Evolutionary conservation across 129 eudicot genomes (phyloP).

Genomic region (Mikania micrantha): DNA sequence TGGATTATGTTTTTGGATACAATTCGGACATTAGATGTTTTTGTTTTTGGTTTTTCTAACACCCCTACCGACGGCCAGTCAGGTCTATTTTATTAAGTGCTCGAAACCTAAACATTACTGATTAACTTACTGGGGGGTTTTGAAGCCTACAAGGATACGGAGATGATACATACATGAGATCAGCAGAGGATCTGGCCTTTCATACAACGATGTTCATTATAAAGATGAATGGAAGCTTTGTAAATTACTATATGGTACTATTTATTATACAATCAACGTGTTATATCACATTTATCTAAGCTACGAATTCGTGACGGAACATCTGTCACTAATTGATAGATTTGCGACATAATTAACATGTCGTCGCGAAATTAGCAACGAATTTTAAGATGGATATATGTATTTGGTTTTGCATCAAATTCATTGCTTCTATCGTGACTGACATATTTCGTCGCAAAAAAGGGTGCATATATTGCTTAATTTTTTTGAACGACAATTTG

Average conservation of each 20-base stretch:
- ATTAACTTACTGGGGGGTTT: constrained; percentile 17
- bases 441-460: too few relatives aligned
- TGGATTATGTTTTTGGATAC: too few relatives aligned
- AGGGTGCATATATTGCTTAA: too few relatives aligned
- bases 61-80: too few relatives aligned
- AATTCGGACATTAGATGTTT: too few relatives aligned
- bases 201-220: constrained; percentile 61
- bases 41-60: too few relatives aligned
- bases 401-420: too few relatives aligned
- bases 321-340: not conserved
- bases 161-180: constrained; percentile 35
- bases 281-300: too few relatives aligned
- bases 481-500: too few relatives aligned
- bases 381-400: not conserved
- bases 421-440: too few relatives aligned
- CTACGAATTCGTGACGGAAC: too few relatives aligned
- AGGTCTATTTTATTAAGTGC: too few relatives aligned
- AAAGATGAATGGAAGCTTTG: constrained; percentile 72
- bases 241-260: constrained; percentile 86
- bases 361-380: not conserved
- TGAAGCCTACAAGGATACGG: constrained; percentile 74
- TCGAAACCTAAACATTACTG: not conserved
- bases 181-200: constrained; percentile 75
- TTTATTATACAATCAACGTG: not conserved
- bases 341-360: not conserved